Evolutionary conservation across 169 alveolate genomes (phyloP).

Genomic region (Eimeria acervulina): DNA sequence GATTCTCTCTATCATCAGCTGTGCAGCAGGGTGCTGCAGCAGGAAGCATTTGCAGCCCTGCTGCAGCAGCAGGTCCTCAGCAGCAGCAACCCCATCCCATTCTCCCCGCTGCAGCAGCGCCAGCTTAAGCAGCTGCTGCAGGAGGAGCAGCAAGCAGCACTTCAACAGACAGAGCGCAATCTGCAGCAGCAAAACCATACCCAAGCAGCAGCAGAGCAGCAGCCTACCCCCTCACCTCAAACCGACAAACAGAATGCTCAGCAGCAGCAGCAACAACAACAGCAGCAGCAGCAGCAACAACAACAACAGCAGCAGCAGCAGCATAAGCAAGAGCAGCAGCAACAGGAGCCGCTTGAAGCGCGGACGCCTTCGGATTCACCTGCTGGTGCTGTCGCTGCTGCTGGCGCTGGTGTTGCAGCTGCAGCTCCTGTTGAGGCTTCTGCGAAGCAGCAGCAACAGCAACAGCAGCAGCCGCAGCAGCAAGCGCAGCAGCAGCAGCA

Average conservation of each 20-base stretch:
- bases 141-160: constrained; percentile 50
- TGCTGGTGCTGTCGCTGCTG: constrained; percentile 42
- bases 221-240: neutral
- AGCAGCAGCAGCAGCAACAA: neutral
- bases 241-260: neutral
- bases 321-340: constrained; percentile 23
- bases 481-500: constrained; percentile 18
- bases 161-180: neutral
- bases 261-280: constrained; percentile 49
- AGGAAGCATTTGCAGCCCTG: constrained; percentile 32
- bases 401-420: neutral
- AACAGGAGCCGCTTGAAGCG: neutral
- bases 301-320: constrained; percentile 61
- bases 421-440: neutral
- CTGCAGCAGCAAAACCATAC: constrained; percentile 8
- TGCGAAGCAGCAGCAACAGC: constrained; percentile 1
- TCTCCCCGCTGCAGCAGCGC: constrained; percentile 66
- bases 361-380: constrained; percentile 19
- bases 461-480: constrained; percentile 41
- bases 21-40: constrained; percentile 58
- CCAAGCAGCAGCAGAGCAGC: constrained; percentile 14
- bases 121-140: constrained; percentile 64
- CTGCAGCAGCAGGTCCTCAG: constrained; percentile 61
- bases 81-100: constrained; percentile 53
- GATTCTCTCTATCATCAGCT: constrained; percentile 50